Evolutionary conservation across 768 basidiomycete species (phyloP), one percentile per base, ranked within the genome.

Genomic region (Pilatotrama ljubarskyi): DNA sequence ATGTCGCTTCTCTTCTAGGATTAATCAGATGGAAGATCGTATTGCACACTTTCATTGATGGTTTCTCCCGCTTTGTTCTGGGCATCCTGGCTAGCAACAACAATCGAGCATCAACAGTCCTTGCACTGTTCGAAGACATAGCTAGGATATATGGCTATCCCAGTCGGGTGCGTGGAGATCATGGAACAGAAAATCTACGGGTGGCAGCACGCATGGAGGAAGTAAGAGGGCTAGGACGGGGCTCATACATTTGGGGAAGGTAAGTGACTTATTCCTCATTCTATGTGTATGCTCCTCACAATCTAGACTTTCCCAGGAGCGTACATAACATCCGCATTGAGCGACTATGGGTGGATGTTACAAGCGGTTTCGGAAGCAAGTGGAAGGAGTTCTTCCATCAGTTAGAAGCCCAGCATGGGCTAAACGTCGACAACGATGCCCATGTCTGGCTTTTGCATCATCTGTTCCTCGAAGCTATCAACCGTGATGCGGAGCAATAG

Each of bases 41-140:
- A 17, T 68, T 65, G 13, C 72, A 73, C 51, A 63, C 60, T 1
- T 68, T 68, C 29, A 56, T 73, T 15, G 71, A 73, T 50, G 64
- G 64, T 6, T 55, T 69, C 54, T 70, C 71, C 0, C 62, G 68
- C 1, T 64, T 36, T 24, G 37, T 77, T 8, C 69, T 67, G 15
- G 77, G 66, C 0, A 63, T 80, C 6, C 53, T 52, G 7, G 76
- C 74, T 0, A 74, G 68, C 51, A 62, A 73, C 53, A 79, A 81
- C 61, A 82, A 81, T 51, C 51, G 64, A 5, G 75, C 68, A 0
- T 38, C 66, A 0, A 80, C 78, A 4, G 79, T 80, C 4, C 58
- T 76, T 0, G 25, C 68, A 1, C 57, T 77, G 0, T 78, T 78
- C 52, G 49, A 68, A 0, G 41, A 60, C 41, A 70, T 65, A 0